Conservation (phyloP, 2,329 filamentous ascomycete species). For the Biscogniauxia marginata region DNA sequence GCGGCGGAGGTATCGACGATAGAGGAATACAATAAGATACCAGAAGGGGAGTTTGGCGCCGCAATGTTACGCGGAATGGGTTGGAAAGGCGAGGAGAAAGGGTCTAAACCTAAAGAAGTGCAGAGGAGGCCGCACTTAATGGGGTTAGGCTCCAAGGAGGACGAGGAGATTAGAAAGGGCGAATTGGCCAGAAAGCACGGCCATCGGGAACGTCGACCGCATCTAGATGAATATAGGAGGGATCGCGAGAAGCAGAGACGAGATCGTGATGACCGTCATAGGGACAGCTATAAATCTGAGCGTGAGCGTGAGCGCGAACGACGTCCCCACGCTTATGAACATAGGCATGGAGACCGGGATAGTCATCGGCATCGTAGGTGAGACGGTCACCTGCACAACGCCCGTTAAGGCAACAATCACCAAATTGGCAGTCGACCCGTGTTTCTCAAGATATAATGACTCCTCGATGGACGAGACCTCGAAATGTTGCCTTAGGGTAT, state of each 20-base stretch:
- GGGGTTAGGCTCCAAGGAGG: conserved; percentile 84
- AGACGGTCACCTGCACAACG: neutral
- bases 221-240: conserved; percentile 50
- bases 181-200: conserved; percentile 49
- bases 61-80: conserved; percentile 91
- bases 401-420: neutral
- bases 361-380: conserved; percentile 20
- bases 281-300: conserved; percentile 47
- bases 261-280: conserved; percentile 39
- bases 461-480: neutral
- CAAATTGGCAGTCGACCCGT: neutral
- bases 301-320: conserved; percentile 44
- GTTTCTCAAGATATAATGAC: neutral
- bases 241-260: conserved; percentile 44
- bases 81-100: conserved; percentile 72
- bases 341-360: conserved; percentile 30
- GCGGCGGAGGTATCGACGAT: conserved; percentile 75
- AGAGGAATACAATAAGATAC: conserved; percentile 83
- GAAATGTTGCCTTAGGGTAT: neutral
- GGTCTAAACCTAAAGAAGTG: conserved; percentile 55
- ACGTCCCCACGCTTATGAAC: conserved; percentile 30
- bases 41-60: conserved; percentile 92
- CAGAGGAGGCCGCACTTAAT: conserved; percentile 76
- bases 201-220: conserved; percentile 39
- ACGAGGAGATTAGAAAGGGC: conserved; percentile 68